Percentiles rank a stretch among this genome's conserved stretches.
phyloP scores from a whole-genome alignment of 1,284 basidiomycete genomes.

The Malassezia pachydermatis region DNA sequence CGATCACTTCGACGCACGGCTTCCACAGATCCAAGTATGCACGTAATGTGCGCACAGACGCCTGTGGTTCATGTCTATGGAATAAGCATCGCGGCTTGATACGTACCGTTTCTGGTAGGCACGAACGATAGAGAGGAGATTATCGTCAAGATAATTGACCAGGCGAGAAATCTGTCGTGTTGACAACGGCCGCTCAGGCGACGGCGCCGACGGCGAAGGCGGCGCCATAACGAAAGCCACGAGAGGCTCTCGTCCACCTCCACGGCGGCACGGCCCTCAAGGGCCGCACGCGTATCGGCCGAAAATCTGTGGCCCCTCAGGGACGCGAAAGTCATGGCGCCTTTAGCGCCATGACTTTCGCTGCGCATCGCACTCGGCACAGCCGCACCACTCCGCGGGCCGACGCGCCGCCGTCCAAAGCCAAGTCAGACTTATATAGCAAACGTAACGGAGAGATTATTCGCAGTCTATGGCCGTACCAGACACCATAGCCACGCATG shows the following conservation, averaged over 20 bases:
- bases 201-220: not conserved
- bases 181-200: slow-evolving; percentile 15
- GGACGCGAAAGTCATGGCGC: too few species aligned
- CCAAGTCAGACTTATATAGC: too few species aligned
- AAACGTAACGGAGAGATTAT: too few species aligned
- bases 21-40: slow-evolving; percentile 25
- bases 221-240: too few species aligned
- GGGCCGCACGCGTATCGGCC: not conserved
- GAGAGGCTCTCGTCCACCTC: not conserved
- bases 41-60: slow-evolving; percentile 20
- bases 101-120: slow-evolving; percentile 28
- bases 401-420: too few species aligned
- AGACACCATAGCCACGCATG: too few species aligned
- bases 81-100: not conserved
- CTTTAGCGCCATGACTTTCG: too few species aligned
- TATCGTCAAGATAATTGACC: slow-evolving; percentile 27
- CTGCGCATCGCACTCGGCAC: too few species aligned
- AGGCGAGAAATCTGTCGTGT: slow-evolving; percentile 30
- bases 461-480: too few species aligned
- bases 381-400: too few species aligned
- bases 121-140: slow-evolving; percentile 25
- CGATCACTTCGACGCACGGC: slow-evolving; percentile 23
- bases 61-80: slow-evolving; percentile 19
- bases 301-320: too few species aligned
- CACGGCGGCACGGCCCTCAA: not conserved